Evolutionary conservation across 2,329 filamentous ascomycete species (phyloP).

Genomic region (Ophiostoma sp.): DNA sequence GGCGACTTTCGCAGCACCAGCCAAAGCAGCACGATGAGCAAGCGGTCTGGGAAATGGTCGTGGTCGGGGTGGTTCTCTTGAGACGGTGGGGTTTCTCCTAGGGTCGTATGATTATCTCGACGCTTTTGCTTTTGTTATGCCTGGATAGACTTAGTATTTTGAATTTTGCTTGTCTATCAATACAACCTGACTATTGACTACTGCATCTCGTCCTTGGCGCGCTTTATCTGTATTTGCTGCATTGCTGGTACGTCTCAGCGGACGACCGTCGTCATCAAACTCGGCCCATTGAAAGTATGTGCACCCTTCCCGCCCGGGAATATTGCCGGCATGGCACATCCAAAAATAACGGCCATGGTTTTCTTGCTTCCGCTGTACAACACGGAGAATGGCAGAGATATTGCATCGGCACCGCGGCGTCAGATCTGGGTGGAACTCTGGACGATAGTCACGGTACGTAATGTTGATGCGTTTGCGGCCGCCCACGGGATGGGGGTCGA

Average conservation of each 20-base stretch:
- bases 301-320: constrained; percentile 64
- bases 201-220: background rate
- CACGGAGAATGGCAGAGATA: constrained; percentile 63
- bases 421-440: constrained; percentile 66
- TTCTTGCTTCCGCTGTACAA: constrained; percentile 72
- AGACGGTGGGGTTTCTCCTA: background rate
- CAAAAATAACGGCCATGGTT: constrained; percentile 76
- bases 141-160: background rate
- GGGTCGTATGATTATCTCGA: background rate
- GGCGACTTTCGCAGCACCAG: constrained; percentile 21
- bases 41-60: constrained; percentile 28
- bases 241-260: constrained; percentile 50
- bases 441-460: constrained; percentile 84
- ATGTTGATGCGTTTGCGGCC: constrained; percentile 82
- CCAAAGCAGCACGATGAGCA: constrained; percentile 25
- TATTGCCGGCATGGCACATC: constrained; percentile 80
- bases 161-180: constrained; percentile 2
- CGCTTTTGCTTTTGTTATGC: background rate
- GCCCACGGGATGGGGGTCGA: constrained; percentile 79
- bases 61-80: constrained; percentile 29
- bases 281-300: constrained; percentile 79
- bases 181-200: background rate
- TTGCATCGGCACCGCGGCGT: constrained; percentile 76
- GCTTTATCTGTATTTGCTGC: background rate
- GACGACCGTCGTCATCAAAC: constrained; percentile 81